Conservation (phyloP, 1,139 yeast genomes). For the Protomyces pachydermus region DNA sequence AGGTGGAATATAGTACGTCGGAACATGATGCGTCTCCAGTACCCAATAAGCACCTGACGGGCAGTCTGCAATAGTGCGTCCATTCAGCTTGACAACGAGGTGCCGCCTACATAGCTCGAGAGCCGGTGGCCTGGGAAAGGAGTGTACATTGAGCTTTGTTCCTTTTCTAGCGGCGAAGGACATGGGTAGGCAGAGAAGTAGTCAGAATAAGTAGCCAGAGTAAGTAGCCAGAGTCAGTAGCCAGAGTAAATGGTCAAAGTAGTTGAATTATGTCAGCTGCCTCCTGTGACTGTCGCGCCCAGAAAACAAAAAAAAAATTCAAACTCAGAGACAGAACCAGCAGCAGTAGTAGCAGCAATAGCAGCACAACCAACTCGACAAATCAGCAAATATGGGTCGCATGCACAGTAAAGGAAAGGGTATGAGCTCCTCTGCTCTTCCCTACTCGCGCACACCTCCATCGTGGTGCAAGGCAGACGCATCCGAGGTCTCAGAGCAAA, state of each 20-base stretch:
- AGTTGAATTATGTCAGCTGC: neutral
- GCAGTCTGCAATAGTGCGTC: conserved; percentile 7
- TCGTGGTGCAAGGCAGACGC: conserved; percentile 98
- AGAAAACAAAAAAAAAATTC: neutral
- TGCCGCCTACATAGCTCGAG: conserved; percentile 15
- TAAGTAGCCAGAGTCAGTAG: neutral
- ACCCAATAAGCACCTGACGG: conserved; percentile 20
- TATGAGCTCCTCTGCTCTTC: conserved; percentile 97
- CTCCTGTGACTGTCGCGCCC: neutral
- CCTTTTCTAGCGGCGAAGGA: conserved; percentile 13
- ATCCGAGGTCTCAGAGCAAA: conserved; percentile 95
- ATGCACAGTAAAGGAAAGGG: conserved; percentile 87
- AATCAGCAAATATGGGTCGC: conserved; percentile 42
- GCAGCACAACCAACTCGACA: neutral
- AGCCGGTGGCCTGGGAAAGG: conserved; percentile 26
- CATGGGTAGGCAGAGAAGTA: neutral
- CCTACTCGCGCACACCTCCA: conserved; percentile 98
- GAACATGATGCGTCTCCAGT: conserved; percentile 24
- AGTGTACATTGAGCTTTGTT: conserved; percentile 19
- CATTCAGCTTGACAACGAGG: conserved; percentile 5
- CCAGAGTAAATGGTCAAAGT: too few relatives aligned
- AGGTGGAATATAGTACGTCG: conserved; percentile 21
- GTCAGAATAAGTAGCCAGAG: neutral
- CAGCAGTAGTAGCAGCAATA: too few relatives aligned
- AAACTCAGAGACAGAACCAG: neutral